phyloP scores from a whole-genome alignment of 305 asterid species.

The Fraxinus greggii region DNA sequence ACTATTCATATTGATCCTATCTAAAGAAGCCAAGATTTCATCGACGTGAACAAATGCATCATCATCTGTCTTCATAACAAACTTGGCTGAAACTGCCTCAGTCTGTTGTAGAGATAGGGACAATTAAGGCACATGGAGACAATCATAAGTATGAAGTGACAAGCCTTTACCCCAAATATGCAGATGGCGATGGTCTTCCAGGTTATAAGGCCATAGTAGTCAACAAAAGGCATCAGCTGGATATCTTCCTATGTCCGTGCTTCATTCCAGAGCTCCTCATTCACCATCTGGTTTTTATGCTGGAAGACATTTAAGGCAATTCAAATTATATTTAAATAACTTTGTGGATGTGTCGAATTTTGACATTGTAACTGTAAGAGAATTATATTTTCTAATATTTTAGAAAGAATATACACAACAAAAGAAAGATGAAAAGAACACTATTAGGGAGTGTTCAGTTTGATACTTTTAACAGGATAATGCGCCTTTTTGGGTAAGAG shows the following conservation, averaged over 20 bases:
- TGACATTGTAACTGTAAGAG: neutral
- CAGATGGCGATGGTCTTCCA: slow-evolving; percentile 95
- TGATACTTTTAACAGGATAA: neutral
- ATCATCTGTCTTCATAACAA: slow-evolving; percentile 94
- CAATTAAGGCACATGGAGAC: slow-evolving; percentile 34
- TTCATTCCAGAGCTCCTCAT: slow-evolving; percentile 90
- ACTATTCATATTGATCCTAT: slow-evolving; percentile 41
- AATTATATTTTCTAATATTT: no score
- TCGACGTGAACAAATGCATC: slow-evolving; percentile 93
- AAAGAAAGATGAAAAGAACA: neutral
- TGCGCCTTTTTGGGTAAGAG: neutral
- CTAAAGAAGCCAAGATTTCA: slow-evolving; percentile 68
- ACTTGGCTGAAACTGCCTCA: slow-evolving; percentile 71
- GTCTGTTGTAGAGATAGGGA: slow-evolving; percentile 62
- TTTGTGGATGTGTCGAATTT: neutral
- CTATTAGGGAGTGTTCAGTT: neutral
- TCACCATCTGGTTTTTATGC: slow-evolving; percentile 97
- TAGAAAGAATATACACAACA: neutral
- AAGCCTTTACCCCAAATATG: slow-evolving; percentile 73
- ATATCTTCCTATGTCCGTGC: slow-evolving; percentile 79
- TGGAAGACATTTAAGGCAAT: slow-evolving; percentile 29
- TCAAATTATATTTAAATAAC: slow-evolving; percentile 4
- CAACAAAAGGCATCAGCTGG: slow-evolving; percentile 94
- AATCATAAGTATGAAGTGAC: slow-evolving; percentile 32
- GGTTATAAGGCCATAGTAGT: slow-evolving; percentile 81